A percentile compares a stretch with the other conserved stretches of the same genome.
Conservation (phyloP, 2,329 filamentous ascomycete species). For the Furcasterigmium furcatum region DNA sequence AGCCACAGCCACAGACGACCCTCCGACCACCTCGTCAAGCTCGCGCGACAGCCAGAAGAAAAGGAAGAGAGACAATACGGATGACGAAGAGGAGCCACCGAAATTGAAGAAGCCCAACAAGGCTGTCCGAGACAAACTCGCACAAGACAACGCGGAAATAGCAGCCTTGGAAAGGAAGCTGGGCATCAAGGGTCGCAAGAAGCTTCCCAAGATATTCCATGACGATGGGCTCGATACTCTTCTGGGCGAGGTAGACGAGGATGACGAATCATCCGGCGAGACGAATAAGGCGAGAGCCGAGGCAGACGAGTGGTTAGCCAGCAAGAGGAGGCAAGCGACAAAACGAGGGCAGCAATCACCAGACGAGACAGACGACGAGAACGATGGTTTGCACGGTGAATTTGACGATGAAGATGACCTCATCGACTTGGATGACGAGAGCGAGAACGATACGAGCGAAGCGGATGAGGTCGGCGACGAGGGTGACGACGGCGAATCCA, state of each 20-base stretch:
- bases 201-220: constrained; percentile 66
- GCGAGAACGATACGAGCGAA: too few relatives aligned
- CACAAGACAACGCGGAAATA: constrained; percentile 85
- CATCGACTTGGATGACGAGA: constrained; percentile 19
- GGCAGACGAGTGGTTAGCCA: constrained; percentile 57
- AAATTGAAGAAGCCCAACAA: constrained; percentile 24
- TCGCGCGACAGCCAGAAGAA: not conserved
- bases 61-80: constrained; percentile 6
- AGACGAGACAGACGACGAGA: constrained; percentile 15
- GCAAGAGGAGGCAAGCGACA: constrained; percentile 49
- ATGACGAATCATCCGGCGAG: constrained; percentile 35
- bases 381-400: constrained; percentile 21
- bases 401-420: constrained; percentile 21
- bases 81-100: constrained; percentile 14
- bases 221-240: constrained; percentile 83
- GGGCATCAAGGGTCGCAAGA: constrained; percentile 75
- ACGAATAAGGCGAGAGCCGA: constrained; percentile 57
- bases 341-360: constrained; percentile 4
- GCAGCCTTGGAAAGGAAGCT: constrained; percentile 82
- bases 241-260: constrained; percentile 55
- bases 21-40: not conserved
- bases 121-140: constrained; percentile 59
- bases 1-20: not conserved
- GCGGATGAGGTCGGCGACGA: constrained; percentile 18
- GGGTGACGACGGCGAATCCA: constrained; percentile 28